Conservation (phyloP, 192 early-diverging fungal species). For the Thoreauomyces humboldtii region DNA sequence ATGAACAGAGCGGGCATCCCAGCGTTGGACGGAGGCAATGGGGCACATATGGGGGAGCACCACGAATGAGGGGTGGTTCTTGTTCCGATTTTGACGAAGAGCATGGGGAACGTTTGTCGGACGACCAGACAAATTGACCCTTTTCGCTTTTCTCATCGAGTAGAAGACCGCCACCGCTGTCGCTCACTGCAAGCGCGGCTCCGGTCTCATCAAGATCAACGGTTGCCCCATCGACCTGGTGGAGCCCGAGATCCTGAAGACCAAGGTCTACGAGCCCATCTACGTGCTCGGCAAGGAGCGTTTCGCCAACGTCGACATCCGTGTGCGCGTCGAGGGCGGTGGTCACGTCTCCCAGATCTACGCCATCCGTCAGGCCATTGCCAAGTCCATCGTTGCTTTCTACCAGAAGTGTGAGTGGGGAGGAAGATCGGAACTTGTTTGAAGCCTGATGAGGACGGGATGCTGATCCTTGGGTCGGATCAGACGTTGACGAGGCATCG, state of each 20-base stretch:
- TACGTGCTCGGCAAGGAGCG: conserved; percentile 93
- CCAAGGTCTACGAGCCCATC: conserved; percentile 99
- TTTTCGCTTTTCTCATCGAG: too few species aligned
- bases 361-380: conserved; percentile 97
- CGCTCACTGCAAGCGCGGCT: conserved; percentile 97
- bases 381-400: conserved; percentile 98
- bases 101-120: too few species aligned
- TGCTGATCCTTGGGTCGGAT: too few species aligned
- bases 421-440: conserved; percentile 16
- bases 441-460: conserved; percentile 13
- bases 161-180: conserved; percentile 99
- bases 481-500: conserved; percentile 94
- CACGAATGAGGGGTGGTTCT: not conserved
- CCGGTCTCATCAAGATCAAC: conserved; percentile 96
- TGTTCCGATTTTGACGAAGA: not conserved
- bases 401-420: conserved; percentile 89
- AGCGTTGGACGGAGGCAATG: not conserved
- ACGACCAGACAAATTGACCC: not conserved
- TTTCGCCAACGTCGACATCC: conserved; percentile 95
- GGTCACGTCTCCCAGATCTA: conserved; percentile 97
- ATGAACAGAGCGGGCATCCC: not conserved
- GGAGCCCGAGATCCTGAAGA: conserved; percentile 94
- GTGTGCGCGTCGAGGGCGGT: conserved; percentile 95
- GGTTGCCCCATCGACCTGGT: conserved; percentile 93
- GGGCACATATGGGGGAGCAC: not conserved